Evolutionary conservation across 1,139 yeast genomes (phyloP).

Genomic region (Sugiyamaella grinbergsii): DNA sequence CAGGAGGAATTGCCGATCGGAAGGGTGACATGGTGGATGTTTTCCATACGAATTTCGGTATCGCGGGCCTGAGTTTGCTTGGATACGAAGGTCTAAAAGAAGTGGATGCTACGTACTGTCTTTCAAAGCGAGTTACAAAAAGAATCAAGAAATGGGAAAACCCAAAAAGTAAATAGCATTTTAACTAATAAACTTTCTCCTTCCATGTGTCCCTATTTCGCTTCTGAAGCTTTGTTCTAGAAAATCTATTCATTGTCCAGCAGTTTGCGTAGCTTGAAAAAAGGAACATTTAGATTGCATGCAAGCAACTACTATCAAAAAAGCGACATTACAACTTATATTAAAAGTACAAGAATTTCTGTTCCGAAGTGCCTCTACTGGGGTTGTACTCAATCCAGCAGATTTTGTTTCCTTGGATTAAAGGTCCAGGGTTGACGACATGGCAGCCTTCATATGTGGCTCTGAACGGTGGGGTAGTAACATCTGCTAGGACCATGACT

Average conservation of each 20-base stretch:
- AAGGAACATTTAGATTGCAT: no score
- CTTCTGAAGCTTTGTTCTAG: no score
- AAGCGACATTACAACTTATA: neutral
- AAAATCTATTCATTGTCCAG: no score
- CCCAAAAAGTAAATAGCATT: neutral
- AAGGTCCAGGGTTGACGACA: conserved; percentile 69
- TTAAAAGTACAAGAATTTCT: conserved; percentile 26
- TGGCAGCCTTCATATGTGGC: conserved; percentile 82
- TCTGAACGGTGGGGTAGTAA: conserved; percentile 69
- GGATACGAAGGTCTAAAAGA: conserved; percentile 57
- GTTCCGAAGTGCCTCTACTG: conserved; percentile 31
- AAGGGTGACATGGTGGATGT: conserved; percentile 91
- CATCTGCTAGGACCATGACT: conserved; percentile 58
- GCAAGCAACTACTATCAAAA: neutral
- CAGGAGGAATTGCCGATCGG: conserved; percentile 92
- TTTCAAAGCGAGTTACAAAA: conserved; percentile 56
- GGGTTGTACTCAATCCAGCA: conserved; percentile 76
- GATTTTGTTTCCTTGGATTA: conserved; percentile 51
- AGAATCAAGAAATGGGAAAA: conserved; percentile 21
- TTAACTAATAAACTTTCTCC: neutral
- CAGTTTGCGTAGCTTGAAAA: no score
- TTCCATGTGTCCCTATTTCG: no score
- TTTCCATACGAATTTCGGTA: conserved; percentile 87
- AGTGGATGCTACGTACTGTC: conserved; percentile 85
- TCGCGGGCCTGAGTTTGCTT: conserved; percentile 80